phyloP scores from a whole-genome alignment of 2,329 filamentous ascomycete species.

The Phialophora expanda region DNA sequence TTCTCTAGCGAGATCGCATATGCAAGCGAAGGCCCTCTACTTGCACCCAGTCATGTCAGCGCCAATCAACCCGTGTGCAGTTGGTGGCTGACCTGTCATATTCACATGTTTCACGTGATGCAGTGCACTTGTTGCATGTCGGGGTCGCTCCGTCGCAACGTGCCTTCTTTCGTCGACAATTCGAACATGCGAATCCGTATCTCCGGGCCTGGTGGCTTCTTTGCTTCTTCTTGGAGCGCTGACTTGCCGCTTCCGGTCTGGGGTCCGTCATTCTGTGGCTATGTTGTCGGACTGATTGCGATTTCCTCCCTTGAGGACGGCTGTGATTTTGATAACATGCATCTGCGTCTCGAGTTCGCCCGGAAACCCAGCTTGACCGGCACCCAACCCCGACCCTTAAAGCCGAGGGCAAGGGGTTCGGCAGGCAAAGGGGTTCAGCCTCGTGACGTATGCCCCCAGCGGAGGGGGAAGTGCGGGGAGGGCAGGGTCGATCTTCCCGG shows the following conservation, averaged over 20 bases:
- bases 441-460: constrained; percentile 7
- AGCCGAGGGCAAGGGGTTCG: background rate
- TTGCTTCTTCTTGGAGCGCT: constrained; percentile 19
- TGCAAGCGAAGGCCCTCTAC: constrained; percentile 17
- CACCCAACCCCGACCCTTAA: background rate
- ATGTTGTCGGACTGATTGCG: background rate
- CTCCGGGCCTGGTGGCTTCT: constrained; percentile 16
- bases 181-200: constrained; percentile 22
- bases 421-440: constrained; percentile 14
- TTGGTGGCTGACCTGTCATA: constrained; percentile 17
- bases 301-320: background rate
- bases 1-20: constrained; percentile 19
- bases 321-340: background rate
- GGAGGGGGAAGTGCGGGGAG: constrained; percentile 14
- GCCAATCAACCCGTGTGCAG: background rate
- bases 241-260: background rate
- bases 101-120: constrained; percentile 12
- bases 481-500: constrained; percentile 6
- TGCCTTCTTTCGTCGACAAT: constrained; percentile 64
- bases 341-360: background rate
- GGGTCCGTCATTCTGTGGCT: constrained; percentile 1
- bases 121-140: constrained; percentile 48
- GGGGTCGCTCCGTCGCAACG: constrained; percentile 70
- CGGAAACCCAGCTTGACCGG: background rate
- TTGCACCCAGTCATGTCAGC: background rate